Percentiles rank a stretch among this genome's conserved stretches.
phyloP scores from a whole-genome alignment of 2,329 filamentous ascomycete species.

The Fusarium buharicum region DNA sequence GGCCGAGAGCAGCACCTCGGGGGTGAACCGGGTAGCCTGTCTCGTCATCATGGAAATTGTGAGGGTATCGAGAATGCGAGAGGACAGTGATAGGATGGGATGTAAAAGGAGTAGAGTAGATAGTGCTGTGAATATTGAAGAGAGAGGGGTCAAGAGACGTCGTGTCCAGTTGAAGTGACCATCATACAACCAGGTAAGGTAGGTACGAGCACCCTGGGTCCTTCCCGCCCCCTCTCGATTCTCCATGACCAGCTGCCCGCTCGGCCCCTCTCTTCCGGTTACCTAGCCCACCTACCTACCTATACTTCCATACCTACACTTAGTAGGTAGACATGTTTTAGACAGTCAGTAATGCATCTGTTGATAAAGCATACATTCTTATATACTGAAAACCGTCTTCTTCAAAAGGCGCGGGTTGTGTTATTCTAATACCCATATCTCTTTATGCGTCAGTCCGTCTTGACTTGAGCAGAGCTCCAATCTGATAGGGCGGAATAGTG shows the following conservation, averaged over 20 bases:
- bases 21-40: slow-evolving; percentile 76
- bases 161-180: slow-evolving; percentile 30
- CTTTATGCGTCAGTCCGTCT: no score
- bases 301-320: no score
- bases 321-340: slow-evolving; percentile 7
- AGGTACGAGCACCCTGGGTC: slow-evolving; percentile 2
- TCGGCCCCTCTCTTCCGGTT: slow-evolving; percentile 38
- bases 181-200: slow-evolving; percentile 24
- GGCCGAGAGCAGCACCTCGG: slow-evolving; percentile 79
- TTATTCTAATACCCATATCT: no score
- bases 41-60: slow-evolving; percentile 69
- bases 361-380: no score
- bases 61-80: neutral
- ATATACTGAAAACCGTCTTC: no score
- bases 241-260: slow-evolving; percentile 29
- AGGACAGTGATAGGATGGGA: neutral
- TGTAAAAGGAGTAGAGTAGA: neutral
- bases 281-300: no score
- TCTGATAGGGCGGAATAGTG: no score
- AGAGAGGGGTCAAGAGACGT: slow-evolving; percentile 17
- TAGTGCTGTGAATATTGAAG: slow-evolving; percentile 2
- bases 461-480: no score
- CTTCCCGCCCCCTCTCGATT: slow-evolving; percentile 27
- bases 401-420: no score
- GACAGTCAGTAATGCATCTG: neutral